Base-by-base conservation (phyloP, 208 protist genomes). In the Trypanosoma grayi region DNA sequence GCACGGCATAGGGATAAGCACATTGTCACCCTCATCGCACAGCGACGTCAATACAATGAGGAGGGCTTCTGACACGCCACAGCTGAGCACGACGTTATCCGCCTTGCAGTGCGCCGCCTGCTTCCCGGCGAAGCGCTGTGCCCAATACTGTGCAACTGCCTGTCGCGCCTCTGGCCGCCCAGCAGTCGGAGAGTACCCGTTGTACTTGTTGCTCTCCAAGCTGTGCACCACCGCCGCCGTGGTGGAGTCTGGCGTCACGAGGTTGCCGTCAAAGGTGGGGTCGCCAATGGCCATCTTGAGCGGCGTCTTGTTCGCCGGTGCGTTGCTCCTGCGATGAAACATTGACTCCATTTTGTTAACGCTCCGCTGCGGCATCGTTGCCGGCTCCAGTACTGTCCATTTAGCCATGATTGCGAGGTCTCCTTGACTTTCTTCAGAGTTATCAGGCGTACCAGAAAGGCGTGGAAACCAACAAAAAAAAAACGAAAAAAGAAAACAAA, bases 1-100 rank as follows among this genome's bases (percentile, higher is more conserved):
- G 40, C 89, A 79, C 24, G 96, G 96, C 20, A 62, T 68, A 33
- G 90, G 91, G 20, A 98, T 51, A 20, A 98, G 83, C 36, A 98
- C 80, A 66, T 97, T 97, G 52, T 97, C 79, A 28, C 89, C 91
- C 46, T 66, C 67, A 58, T 97, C 83, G 53, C 70, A 76, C 9
- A 98, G 48, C 7, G 75, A 87, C 2, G 65, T 72, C 41, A 98
- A 63, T 37, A 75, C 79, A 39, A 97, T 74, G 36, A 96, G 76
- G 31, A 98, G 72, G 13, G 84, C 93, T 33, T 96, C 89, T 10
- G 90, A 96, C 39, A 81, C 87, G 34, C 93, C 94, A 14, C 69
- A 87, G 0, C 83, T 81, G 48, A 97, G 69, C 55, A 95, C 74
- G 1, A 93, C 76, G 53, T 97, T 90, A 48, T 88, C 63, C 24